These are phyloP conservation scores for Alternaria brassicae DNA, from an alignment of 2,329 filamentous ascomycete species.

Conservation along the genomic window DNA sequence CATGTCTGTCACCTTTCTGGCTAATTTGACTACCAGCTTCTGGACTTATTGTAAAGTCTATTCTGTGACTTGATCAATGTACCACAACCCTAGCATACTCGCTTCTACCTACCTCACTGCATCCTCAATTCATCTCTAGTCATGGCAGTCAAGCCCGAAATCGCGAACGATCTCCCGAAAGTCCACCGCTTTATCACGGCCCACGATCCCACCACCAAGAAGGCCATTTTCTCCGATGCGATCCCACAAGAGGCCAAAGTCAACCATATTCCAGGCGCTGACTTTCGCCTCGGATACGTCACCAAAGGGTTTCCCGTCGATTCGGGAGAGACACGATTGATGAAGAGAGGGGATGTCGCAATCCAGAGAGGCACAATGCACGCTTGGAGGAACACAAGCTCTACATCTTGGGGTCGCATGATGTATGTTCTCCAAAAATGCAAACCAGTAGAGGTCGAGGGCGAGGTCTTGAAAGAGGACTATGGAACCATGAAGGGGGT, in stretches of 20 bases:
- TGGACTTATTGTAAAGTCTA: background rate
- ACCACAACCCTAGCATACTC: background rate
- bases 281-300: constrained; percentile 58
- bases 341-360: constrained; percentile 47
- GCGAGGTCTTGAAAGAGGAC: constrained; percentile 38
- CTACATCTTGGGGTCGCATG: constrained; percentile 40
- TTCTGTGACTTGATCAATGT: background rate
- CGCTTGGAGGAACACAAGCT: constrained; percentile 44
- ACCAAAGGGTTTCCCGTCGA: constrained; percentile 57
- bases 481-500: constrained; percentile 43
- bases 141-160: constrained; percentile 22
- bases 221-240: constrained; percentile 43
- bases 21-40: background rate
- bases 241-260: constrained; percentile 33
- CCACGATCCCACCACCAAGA: constrained; percentile 42
- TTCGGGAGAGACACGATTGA: constrained; percentile 43
- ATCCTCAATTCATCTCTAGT: background rate
- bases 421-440: constrained; percentile 43
- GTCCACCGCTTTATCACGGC: constrained; percentile 49
- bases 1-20: background rate
- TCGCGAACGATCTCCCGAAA: constrained; percentile 34
- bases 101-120: background rate
- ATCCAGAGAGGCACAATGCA: constrained; percentile 51
- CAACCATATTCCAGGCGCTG: constrained; percentile 31
- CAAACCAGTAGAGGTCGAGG: constrained; percentile 35